These are phyloP conservation scores for Skeletonema potamos DNA, from an alignment of 108 stramenopile species.

Conservation along the genomic window DNA sequence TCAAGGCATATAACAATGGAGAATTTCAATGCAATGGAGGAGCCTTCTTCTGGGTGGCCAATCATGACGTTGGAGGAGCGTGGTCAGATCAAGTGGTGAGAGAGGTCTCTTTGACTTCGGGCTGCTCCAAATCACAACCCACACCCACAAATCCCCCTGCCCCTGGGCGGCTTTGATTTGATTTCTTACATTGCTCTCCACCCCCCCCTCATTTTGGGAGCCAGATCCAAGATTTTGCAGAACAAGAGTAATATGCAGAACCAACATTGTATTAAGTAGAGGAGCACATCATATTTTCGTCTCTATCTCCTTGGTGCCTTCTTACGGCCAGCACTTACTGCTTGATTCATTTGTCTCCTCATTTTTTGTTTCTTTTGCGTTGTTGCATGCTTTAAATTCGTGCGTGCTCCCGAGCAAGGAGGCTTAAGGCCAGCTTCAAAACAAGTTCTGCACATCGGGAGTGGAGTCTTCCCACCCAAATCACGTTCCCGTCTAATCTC, in stretches of 20 bases:
- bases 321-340: too few species aligned
- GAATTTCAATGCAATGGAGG: constrained; percentile 52
- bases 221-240: too few species aligned
- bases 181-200: too few species aligned
- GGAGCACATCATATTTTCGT: too few species aligned
- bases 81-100: constrained; percentile 38
- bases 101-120: constrained; percentile 3
- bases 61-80: constrained; percentile 40
- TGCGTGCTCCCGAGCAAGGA: neutral
- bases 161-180: too few species aligned
- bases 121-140: constrained; percentile 2
- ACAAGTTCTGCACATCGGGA: neutral
- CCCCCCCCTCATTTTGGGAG: too few species aligned
- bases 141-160: too few species aligned
- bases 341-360: too few species aligned
- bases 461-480: neutral
- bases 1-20: constrained; percentile 21
- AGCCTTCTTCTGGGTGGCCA: constrained; percentile 61
- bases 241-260: too few species aligned
- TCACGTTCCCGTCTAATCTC: neutral
- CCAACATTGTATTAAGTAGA: too few species aligned
- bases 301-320: too few species aligned
- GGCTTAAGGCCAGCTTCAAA: neutral
- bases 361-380: too few species aligned
- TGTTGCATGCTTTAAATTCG: neutral